phyloP scores from a whole-genome alignment of 257 asterid species.

The Fraxinus excelsior region DNA sequence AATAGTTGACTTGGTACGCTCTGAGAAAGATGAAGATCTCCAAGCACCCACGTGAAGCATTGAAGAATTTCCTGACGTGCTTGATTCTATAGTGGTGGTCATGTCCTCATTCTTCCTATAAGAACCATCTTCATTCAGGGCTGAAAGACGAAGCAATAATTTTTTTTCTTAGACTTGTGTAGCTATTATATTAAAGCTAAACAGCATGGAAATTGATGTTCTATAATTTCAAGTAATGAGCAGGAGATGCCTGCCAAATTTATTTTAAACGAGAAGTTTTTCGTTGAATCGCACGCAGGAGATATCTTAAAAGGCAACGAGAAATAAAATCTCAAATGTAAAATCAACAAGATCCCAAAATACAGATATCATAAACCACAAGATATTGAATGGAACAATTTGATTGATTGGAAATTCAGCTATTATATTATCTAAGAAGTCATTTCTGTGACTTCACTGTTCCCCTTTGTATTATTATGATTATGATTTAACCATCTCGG shows the following conservation, averaged over 20 bases:
- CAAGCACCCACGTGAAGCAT: constrained; percentile 47
- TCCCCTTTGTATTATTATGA: background rate
- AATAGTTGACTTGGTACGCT: constrained; percentile 45
- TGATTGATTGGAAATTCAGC: constrained; percentile 10
- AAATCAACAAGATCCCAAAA: background rate
- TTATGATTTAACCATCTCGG: no score
- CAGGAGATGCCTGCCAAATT: background rate
- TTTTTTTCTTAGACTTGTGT: constrained; percentile 1
- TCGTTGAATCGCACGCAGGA: background rate
- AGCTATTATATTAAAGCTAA: constrained; percentile 10
- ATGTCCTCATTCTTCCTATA: constrained; percentile 37
- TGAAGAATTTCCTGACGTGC: constrained; percentile 40
- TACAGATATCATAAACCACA: background rate
- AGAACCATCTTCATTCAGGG: constrained; percentile 42
- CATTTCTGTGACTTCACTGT: background rate
- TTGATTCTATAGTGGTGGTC: constrained; percentile 36
- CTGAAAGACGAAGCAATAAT: constrained; percentile 30
- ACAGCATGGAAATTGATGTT: background rate
- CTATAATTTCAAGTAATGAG: background rate
- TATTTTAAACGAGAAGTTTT: no score
- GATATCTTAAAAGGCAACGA: background rate
- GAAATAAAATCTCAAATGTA: constrained; percentile 11
- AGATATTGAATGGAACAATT: no score
- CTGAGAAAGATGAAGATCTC: constrained; percentile 68
- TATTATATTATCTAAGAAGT: constrained; percentile 6